These are phyloP conservation scores for Chaetomiaceae sp. DNA, from an alignment of 2,329 filamentous ascomycete genomes.

Conservation along the genomic window DNA sequence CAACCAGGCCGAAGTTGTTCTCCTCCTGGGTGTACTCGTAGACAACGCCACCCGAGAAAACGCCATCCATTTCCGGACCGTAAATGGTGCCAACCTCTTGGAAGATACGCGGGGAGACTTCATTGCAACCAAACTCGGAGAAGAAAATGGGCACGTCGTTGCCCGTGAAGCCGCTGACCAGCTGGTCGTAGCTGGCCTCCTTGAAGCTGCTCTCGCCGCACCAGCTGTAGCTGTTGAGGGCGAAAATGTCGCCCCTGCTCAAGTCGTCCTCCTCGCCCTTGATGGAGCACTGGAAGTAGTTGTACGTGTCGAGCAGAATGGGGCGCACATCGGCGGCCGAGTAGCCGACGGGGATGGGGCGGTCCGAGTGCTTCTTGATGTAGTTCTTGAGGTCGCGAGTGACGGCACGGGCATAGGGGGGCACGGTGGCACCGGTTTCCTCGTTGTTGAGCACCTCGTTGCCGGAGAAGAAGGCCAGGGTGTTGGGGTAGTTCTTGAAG, in stretches of 20 bases:
- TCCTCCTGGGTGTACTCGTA: conserved; percentile 75
- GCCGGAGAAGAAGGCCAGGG: conserved; percentile 69
- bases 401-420: conserved; percentile 69
- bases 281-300: conserved; percentile 66
- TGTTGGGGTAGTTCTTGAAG: conserved; percentile 63
- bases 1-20: conserved; percentile 61
- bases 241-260: conserved; percentile 69
- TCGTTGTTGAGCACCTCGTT: conserved; percentile 73
- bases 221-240: conserved; percentile 70
- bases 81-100: conserved; percentile 72
- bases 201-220: conserved; percentile 53
- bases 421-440: conserved; percentile 53
- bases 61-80: conserved; percentile 59
- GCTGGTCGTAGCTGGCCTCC: conserved; percentile 49
- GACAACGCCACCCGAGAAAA: conserved; percentile 71
- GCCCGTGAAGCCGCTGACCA: conserved; percentile 60
- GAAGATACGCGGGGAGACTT: conserved; percentile 64
- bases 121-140: conserved; percentile 77
- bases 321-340: conserved; percentile 73
- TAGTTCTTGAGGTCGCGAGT: conserved; percentile 79
- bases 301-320: conserved; percentile 68
- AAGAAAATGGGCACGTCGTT: conserved; percentile 73
- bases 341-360: conserved; percentile 71
- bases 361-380: conserved; percentile 64
- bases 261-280: conserved; percentile 50